phyloP scores from a whole-genome alignment of 768 basidiomycete species.

The Suillus luteus region DNA sequence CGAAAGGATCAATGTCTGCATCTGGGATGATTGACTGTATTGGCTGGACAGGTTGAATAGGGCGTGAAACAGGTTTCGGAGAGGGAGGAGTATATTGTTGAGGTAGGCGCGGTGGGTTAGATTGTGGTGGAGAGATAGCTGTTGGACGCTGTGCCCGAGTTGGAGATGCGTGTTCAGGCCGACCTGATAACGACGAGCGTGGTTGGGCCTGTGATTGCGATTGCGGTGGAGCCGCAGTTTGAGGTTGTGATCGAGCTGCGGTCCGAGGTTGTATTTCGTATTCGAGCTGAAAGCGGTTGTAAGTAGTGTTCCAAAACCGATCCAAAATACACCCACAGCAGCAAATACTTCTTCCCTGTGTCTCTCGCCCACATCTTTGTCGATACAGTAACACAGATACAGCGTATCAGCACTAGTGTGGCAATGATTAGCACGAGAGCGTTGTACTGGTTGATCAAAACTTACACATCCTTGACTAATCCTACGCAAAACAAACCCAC shows the following conservation, averaged over 20 bases:
- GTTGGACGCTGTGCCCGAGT: neutral
- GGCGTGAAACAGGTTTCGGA: conserved; percentile 4
- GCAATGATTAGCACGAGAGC: conserved; percentile 4
- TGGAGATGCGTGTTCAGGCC: conserved; percentile 7
- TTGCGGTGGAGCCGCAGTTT: conserved; percentile 17
- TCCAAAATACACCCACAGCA: conserved; percentile 43
- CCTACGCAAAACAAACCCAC: conserved; percentile 85
- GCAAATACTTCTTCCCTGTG: conserved; percentile 56
- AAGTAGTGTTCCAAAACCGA: conserved; percentile 11
- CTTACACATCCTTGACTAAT: conserved; percentile 74
- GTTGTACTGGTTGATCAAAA: conserved; percentile 7
- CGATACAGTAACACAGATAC: conserved; percentile 70
- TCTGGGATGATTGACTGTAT: conserved; percentile 27
- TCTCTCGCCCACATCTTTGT: conserved; percentile 52
- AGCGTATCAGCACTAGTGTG: conserved; percentile 56
- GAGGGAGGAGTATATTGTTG: conserved; percentile 18
- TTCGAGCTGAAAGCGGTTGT: conserved; percentile 36
- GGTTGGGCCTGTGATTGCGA: conserved; percentile 23
- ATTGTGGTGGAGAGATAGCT: conserved; percentile 8
- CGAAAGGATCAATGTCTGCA: conserved; percentile 36
- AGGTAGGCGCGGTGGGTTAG: conserved; percentile 9
- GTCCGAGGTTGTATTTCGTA: conserved; percentile 35
- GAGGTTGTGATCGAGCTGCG: conserved; percentile 19
- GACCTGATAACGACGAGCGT: conserved; percentile 5
- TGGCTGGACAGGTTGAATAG: conserved; percentile 16